phyloP scores from a whole-genome alignment of 768 basidiomycete genomes.

The Hericium coralloides region DNA sequence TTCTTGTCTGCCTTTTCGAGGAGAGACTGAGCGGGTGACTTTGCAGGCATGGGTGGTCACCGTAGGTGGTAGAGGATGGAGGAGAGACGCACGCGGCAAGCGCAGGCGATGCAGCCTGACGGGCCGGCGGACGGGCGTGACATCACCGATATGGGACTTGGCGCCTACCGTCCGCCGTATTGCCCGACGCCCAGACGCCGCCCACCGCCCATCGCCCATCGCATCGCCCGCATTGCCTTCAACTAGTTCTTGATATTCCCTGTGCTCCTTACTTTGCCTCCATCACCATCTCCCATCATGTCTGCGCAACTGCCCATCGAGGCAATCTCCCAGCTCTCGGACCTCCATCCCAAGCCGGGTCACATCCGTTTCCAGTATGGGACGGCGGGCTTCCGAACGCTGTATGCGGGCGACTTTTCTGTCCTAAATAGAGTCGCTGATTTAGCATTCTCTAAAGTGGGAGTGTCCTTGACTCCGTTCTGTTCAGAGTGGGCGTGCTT shows the following conservation, averaged over 20 bases:
- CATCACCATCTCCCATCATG: constrained; percentile 9
- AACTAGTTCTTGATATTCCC: too few relatives aligned
- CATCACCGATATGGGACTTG: too few relatives aligned
- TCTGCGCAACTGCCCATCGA: constrained; percentile 23
- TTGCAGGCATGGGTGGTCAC: constrained; percentile 46
- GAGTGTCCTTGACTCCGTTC: constrained; percentile 71
- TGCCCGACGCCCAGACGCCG: too few relatives aligned
- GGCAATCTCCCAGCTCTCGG: constrained; percentile 39
- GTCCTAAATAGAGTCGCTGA: background rate
- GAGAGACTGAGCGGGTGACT: constrained; percentile 67
- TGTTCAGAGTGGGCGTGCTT: constrained; percentile 88
- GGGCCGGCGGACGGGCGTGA: too few relatives aligned
- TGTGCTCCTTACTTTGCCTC: too few relatives aligned
- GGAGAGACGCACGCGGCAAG: too few relatives aligned
- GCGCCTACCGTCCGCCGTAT: too few relatives aligned
- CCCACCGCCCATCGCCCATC: too few relatives aligned
- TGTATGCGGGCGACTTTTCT: constrained; percentile 41
- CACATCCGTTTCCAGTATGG: constrained; percentile 76
- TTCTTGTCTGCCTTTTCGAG: constrained; percentile 93
- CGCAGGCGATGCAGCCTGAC: too few relatives aligned
- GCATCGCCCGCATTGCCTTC: too few relatives aligned
- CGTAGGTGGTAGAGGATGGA: background rate
- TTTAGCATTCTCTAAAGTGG: constrained; percentile 36
- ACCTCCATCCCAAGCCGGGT: constrained; percentile 65
- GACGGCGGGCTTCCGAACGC: constrained; percentile 88